Evolutionary conservation across 2,329 filamentous ascomycete genomes (phyloP).

Genomic region (Ascochyta pisi): DNA sequence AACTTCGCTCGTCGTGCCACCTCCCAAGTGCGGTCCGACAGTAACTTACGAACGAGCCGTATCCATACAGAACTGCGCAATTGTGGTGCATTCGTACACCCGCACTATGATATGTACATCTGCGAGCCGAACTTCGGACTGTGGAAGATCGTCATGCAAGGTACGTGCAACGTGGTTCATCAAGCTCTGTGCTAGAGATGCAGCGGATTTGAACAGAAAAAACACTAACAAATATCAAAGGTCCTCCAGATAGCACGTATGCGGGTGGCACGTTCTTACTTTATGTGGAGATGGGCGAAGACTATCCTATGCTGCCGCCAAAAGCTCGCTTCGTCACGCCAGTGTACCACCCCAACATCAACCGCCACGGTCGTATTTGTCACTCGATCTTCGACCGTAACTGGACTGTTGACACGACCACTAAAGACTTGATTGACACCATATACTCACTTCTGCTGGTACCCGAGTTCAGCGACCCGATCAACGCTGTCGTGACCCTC

Average conservation of each 20-base stretch:
- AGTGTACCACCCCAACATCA: slow-evolving; percentile 48
- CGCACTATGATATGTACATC: slow-evolving; percentile 50
- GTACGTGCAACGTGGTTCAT: background rate
- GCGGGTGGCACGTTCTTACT: slow-evolving; percentile 25
- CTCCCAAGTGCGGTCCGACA: slow-evolving; percentile 6
- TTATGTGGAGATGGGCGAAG: background rate
- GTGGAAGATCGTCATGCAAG: slow-evolving; percentile 52
- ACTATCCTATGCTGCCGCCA: background rate
- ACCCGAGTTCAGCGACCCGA: slow-evolving; percentile 37
- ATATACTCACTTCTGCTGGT: slow-evolving; percentile 46
- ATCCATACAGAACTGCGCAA: slow-evolving; percentile 46
- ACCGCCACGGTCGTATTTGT: slow-evolving; percentile 48
- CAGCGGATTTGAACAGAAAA: too few species aligned
- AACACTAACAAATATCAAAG: background rate
- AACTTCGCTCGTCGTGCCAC: background rate
- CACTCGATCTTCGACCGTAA: slow-evolving; percentile 46
- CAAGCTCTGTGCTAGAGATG: background rate
- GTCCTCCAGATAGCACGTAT: background rate
- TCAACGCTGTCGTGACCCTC: slow-evolving; percentile 44
- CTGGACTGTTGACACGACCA: slow-evolving; percentile 47
- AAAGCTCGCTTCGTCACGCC: background rate
- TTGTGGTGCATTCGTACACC: slow-evolving; percentile 37
- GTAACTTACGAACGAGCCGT: slow-evolving; percentile 33
- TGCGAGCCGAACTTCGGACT: slow-evolving; percentile 49
- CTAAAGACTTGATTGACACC: slow-evolving; percentile 42